These are phyloP conservation scores for Grosmannia clavigera DNA, from an alignment of 2,329 filamentous ascomycete species.

Conservation along the genomic window DNA sequence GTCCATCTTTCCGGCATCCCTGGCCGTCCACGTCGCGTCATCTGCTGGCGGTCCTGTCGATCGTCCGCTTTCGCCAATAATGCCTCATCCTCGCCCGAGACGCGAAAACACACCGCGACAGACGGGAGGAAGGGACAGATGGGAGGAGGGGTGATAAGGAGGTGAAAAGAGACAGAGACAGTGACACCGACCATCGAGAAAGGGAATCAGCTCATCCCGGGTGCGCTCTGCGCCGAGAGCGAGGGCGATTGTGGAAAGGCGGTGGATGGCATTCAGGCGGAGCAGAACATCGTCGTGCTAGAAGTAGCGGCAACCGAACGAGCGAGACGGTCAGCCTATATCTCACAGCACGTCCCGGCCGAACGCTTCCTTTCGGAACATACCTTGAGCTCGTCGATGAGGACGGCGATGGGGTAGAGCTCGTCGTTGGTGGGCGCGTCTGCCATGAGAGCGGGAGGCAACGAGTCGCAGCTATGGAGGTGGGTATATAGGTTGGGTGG, in stretches of 20 bases:
- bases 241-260: slow-evolving; percentile 94
- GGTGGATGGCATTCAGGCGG: slow-evolving; percentile 95
- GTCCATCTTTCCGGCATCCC: not conserved
- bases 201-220: slow-evolving; percentile 95
- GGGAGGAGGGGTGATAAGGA: not conserved
- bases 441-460: slow-evolving; percentile 53
- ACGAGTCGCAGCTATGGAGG: slow-evolving; percentile 3
- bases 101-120: not conserved
- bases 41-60: not conserved
- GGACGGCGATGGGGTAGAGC: slow-evolving; percentile 98
- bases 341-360: slow-evolving; percentile 1
- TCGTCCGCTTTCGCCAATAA: not conserved
- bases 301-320: slow-evolving; percentile 5
- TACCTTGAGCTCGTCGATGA: slow-evolving; percentile 99
- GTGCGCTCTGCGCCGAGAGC: slow-evolving; percentile 93
- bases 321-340: slow-evolving; percentile 5
- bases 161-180: not conserved
- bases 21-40: not conserved
- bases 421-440: slow-evolving; percentile 90
- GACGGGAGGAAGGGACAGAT: not conserved
- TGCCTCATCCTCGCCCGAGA: not conserved
- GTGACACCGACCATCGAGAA: slow-evolving; percentile 74
- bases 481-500: slow-evolving; percentile 15
- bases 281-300: slow-evolving; percentile 98
- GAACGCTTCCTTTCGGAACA: not conserved